Base-by-base conservation (phyloP, 208 protist species). In the Trypanosoma theileri region DNA sequence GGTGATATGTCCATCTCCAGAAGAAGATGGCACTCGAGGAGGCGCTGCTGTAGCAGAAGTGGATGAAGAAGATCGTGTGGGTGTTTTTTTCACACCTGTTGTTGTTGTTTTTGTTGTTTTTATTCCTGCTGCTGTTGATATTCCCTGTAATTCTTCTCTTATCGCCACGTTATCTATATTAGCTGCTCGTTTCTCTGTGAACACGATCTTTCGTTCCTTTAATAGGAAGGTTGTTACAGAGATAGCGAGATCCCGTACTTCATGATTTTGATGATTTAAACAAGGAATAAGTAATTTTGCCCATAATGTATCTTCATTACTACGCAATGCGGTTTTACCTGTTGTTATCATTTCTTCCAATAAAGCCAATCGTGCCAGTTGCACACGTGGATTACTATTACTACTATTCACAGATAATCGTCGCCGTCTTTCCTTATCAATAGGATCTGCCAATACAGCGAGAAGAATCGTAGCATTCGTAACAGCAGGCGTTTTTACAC, bases 171-270 rank as follows among this genome's bases (percentile, higher is more conserved):
- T 93, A 28, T 71, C 83, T 59, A 95, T 92, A 35, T 78, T 80
- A 3, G 60, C 54, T 10, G 87, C 42, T 41, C 87, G 80, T 21
- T 68, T 79, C 14, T 82, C 77, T n/a, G 77, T 81, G 3, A 92
- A 14, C 7, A 53, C 68, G 2, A 92, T 42, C 14, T 77, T 64
- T 4, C 66, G 59, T 3, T 59, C 55, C 0, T 70, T 26, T 6
- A 92, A 59, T 1, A 97, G 71, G 28, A 54, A 69, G 4, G 59
- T 65, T 16, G 85, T 54, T 31, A 92, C 50, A 10, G 59, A 79
- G 0, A 76, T 75, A 1, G 84, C 87, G 19, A 84, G 46, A 66
- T 97, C 90, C 7, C 92, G 88, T 63, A 95, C 92, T 17, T 95
- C 92, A 0, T 60, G 44, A 54, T 84, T 88, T 12, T 78, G 77